Evolutionary conservation across 148 eudicot species (phyloP).

Genomic region (Oxyria digyna): DNA sequence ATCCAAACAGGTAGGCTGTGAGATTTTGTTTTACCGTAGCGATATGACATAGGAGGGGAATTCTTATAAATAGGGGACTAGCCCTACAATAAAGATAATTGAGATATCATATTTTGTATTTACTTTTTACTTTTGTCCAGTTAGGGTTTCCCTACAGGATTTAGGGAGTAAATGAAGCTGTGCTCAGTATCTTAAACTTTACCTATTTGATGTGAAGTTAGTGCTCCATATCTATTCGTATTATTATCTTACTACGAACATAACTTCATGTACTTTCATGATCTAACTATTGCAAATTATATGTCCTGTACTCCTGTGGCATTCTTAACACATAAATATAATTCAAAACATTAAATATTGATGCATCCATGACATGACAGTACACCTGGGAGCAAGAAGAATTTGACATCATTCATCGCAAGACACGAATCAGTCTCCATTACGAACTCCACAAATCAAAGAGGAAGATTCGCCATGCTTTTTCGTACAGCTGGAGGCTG

Average conservation of each 20-base stretch:
- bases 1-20: too few species aligned
- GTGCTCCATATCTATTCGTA: not conserved
- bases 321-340: not conserved
- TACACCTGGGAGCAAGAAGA: conserved; percentile 96
- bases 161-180: too few species aligned
- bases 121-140: too few species aligned
- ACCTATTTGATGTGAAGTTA: not conserved
- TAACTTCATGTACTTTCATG: not conserved
- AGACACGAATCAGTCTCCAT: conserved; percentile 91
- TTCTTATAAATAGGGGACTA: too few species aligned
- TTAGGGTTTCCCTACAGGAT: too few species aligned
- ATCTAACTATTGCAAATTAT: not conserved
- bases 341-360: not conserved
- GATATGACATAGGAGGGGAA: too few species aligned
- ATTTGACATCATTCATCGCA: conserved; percentile 76
- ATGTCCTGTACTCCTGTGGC: not conserved
- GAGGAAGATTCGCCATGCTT: conserved; percentile 72
- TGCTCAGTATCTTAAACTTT: not conserved
- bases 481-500: conserved; percentile 98
- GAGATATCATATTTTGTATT: too few species aligned
- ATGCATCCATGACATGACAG: conserved; percentile 18
- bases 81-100: too few species aligned
- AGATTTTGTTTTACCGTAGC: too few species aligned
- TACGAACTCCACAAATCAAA: conserved; percentile 57
- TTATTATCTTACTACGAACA: too few species aligned